phyloP scores from a whole-genome alignment of 1,284 basidiomycete species.

The Schizopora paradoxa region DNA sequence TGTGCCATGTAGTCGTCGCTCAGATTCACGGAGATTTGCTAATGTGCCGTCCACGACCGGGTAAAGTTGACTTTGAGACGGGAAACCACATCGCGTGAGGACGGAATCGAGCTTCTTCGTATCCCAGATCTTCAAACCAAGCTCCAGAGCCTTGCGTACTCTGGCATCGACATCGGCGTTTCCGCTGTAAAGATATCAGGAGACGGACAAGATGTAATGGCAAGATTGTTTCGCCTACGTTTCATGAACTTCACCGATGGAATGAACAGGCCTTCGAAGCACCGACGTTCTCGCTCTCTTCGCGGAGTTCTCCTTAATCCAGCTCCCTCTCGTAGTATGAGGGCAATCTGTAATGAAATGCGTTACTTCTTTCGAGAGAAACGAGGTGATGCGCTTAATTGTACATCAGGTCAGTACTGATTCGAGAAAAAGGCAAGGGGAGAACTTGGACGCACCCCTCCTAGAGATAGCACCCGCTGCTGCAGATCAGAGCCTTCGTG shows the following conservation, averaged over 20 bases:
- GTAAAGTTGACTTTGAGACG: constrained; percentile 25
- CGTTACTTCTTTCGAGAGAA: constrained; percentile 81
- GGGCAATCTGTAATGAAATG: constrained; percentile 77
- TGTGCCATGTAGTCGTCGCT: constrained; percentile 83
- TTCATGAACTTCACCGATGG: constrained; percentile 49
- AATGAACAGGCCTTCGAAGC: constrained; percentile 62
- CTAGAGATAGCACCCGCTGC: too few species aligned
- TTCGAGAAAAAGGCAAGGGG: constrained; percentile 11
- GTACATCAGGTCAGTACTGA: constrained; percentile 10
- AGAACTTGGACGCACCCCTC: too few species aligned
- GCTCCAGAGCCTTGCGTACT: constrained; percentile 69
- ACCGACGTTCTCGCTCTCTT: constrained; percentile 24
- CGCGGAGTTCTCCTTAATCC: constrained; percentile 62
- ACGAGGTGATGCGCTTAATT: constrained; percentile 76
- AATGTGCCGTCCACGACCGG: constrained; percentile 37
- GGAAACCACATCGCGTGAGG: constrained; percentile 52
- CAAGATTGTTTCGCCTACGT: not conserved
- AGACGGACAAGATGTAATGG: constrained; percentile 25
- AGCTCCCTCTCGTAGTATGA: constrained; percentile 31
- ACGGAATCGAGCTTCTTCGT: constrained; percentile 72
- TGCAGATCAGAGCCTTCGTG: constrained; percentile 42
- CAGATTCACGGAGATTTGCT: constrained; percentile 74
- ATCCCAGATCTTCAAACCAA: constrained; percentile 89
- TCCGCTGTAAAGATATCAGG: constrained; percentile 26
- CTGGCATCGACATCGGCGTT: constrained; percentile 42